These are phyloP conservation scores for Lumnitzera racemosa DNA, from an alignment of 345 rosid genomes.

Conservation along the genomic window DNA sequence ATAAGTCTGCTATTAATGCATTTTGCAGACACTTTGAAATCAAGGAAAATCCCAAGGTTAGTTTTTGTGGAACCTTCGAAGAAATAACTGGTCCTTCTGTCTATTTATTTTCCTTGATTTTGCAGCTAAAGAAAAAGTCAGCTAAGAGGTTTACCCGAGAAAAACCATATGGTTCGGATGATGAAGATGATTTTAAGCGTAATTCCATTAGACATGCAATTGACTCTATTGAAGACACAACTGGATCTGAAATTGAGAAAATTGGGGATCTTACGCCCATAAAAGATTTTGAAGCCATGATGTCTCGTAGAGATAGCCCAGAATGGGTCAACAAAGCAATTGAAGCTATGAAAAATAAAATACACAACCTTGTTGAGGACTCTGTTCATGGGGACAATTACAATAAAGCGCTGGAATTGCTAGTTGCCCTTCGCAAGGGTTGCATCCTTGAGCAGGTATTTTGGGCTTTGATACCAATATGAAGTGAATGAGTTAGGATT, in stretches of 20 bases:
- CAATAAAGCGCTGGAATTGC: constrained; percentile 49
- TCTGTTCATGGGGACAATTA: constrained; percentile 30
- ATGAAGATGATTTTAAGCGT: constrained; percentile 24
- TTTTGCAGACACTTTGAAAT: constrained; percentile 54
- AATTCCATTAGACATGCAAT: constrained; percentile 19
- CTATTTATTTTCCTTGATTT: constrained; percentile 4
- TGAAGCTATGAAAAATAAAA: constrained; percentile 45
- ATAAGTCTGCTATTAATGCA: constrained; percentile 37
- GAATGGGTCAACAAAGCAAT: constrained; percentile 65
- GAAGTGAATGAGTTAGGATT: background rate
- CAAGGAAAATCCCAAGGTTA: constrained; percentile 75
- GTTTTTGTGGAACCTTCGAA: constrained; percentile 3
- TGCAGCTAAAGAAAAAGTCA: constrained; percentile 60
- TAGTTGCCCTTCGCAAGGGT: constrained; percentile 68
- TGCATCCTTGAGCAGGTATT: constrained; percentile 81
- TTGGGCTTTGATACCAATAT: background rate
- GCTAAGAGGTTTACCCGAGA: constrained; percentile 32
- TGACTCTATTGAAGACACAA: constrained; percentile 19
- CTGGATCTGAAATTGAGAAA: constrained; percentile 18
- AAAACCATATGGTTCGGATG: constrained; percentile 64
- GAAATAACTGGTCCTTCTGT: background rate
- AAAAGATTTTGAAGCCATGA: constrained; percentile 78
- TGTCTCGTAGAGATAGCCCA: constrained; percentile 68
- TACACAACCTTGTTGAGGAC: constrained; percentile 38
- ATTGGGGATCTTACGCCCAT: constrained; percentile 60